Conservation (phyloP, 495 filamentous ascomycete genomes). For the Tuber microsphaerosporum region DNA sequence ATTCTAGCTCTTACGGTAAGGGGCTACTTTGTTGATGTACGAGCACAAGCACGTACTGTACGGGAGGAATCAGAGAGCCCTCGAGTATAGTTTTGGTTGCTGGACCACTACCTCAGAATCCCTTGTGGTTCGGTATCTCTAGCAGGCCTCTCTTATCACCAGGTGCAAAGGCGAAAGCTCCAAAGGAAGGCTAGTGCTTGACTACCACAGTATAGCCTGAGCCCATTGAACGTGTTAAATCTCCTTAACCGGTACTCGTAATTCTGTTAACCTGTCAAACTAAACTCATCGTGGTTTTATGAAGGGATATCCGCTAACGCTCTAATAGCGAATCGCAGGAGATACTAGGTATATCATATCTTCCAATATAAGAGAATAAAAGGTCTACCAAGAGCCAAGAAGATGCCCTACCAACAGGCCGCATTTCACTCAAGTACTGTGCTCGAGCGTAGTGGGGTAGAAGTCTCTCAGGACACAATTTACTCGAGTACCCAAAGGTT, state of each 20-base stretch:
- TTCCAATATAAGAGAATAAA: background rate
- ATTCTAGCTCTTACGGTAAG: background rate
- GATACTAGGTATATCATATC: background rate
- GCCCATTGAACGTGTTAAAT: background rate
- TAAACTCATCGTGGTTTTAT: background rate
- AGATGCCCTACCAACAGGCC: background rate
- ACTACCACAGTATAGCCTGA: background rate
- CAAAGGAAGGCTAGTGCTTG: background rate
- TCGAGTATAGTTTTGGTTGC: background rate
- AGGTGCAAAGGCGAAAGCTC: background rate
- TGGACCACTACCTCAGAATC: background rate
- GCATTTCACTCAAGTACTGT: background rate
- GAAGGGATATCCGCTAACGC: background rate
- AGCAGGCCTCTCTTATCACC: background rate
- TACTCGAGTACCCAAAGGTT: no score
- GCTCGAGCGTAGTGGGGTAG: background rate
- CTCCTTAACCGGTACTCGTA: background rate
- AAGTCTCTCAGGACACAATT: background rate
- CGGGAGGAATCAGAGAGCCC: background rate
- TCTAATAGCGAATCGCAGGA: background rate
- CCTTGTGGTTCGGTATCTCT: background rate
- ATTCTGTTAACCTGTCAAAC: background rate
- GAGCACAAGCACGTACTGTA: background rate
- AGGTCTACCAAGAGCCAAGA: background rate
- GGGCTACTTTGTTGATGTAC: background rate